Evolutionary conservation across 148 eudicot genomes (phyloP).

Genomic region (Arctostaphylos glauca): DNA sequence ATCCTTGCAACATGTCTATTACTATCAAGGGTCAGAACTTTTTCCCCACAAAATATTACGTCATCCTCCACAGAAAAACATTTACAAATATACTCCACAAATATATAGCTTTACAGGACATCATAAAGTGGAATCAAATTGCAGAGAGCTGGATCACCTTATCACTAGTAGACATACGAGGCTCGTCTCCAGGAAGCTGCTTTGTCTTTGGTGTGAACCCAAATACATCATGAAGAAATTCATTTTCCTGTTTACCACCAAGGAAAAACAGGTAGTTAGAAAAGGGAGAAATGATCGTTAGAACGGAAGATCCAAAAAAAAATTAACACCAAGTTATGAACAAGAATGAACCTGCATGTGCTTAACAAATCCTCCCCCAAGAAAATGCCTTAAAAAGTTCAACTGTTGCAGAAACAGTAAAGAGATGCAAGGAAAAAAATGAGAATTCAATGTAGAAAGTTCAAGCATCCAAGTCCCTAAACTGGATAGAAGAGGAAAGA

Average conservation of each 20-base stretch:
- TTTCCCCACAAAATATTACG: background rate
- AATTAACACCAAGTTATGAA: background rate
- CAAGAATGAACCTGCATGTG: slow-evolving; percentile 72
- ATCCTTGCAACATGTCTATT: background rate
- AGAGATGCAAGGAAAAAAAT: background rate
- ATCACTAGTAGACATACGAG: slow-evolving; percentile 40
- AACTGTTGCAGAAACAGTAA: slow-evolving; percentile 36
- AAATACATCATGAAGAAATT: slow-evolving; percentile 81
- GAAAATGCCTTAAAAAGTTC: slow-evolving; percentile 78
- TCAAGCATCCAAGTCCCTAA: background rate
- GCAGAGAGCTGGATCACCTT: slow-evolving; percentile 47
- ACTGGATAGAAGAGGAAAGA: background rate
- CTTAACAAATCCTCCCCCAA: slow-evolving; percentile 81
- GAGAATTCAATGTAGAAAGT: background rate
- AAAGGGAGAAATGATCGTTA: background rate
- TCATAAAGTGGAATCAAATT: background rate
- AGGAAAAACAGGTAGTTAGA: background rate
- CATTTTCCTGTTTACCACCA: slow-evolving; percentile 58
- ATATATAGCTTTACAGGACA: background rate
- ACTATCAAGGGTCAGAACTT: background rate
- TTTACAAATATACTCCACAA: background rate
- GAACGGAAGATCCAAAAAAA: background rate
- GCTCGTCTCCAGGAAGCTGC: slow-evolving; percentile 32
- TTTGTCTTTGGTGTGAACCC: slow-evolving; percentile 72
- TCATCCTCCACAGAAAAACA: background rate